A percentile compares a stretch with the other conserved stretches of the same genome.
These are phyloP conservation scores for Pseudocercospora pini-densiflorae DNA, from an alignment of 2,329 filamentous ascomycete species.

Conservation along the genomic window DNA sequence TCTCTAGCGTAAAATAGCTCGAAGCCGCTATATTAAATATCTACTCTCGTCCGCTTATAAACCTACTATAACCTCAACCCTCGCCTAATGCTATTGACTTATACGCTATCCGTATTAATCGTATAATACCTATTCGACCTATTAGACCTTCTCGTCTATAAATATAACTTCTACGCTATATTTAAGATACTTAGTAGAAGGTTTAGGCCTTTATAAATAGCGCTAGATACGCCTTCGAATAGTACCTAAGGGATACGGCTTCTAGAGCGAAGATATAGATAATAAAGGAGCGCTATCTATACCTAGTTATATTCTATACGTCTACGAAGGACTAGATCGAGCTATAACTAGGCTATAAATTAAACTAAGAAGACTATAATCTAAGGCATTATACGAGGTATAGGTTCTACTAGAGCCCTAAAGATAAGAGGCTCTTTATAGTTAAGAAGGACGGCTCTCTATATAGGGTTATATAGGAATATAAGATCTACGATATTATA, in stretches of 20 bases:
- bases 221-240: not conserved
- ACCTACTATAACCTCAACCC: not conserved
- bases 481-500: not conserved
- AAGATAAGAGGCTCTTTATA: not conserved
- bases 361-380: not conserved
- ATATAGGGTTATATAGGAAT: not conserved
- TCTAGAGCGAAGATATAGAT: not conserved
- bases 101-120: not conserved
- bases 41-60: not conserved
- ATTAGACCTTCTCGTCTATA: not conserved
- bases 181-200: not conserved
- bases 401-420: not conserved
- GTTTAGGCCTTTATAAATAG: conserved; percentile 1
- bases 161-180: not conserved
- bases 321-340: not conserved
- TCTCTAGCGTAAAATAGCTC: not conserved
- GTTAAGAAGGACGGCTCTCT: not conserved
- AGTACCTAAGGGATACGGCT: not conserved
- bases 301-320: not conserved
- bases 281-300: not conserved
- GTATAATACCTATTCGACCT: not conserved
- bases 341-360: not conserved
- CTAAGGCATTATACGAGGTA: not conserved
- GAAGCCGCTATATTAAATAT: not conserved
- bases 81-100: not conserved